Evolutionary conservation across 1,139 yeast species (phyloP).

Genomic region (Zygosaccharomyces pseudobailii): DNA sequence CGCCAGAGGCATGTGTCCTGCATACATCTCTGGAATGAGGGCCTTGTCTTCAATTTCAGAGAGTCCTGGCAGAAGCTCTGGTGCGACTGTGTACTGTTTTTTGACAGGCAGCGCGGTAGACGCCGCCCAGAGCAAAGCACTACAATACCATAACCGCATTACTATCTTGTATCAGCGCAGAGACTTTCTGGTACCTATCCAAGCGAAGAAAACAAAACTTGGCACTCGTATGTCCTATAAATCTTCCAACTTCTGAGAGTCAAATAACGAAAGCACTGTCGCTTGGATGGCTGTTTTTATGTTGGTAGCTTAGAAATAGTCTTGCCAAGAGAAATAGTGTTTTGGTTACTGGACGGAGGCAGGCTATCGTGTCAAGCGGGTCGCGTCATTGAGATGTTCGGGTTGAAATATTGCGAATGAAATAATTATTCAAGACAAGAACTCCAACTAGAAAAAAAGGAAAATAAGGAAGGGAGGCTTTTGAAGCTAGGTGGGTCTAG

Average conservation of each 20-base stretch:
- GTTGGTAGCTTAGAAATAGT: neutral
- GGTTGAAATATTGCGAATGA: neutral
- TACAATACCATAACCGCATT: slow-evolving; percentile 3
- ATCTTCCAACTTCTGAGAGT: neutral
- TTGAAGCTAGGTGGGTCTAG: no score
- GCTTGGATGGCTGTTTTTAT: neutral
- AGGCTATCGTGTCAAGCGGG: neutral
- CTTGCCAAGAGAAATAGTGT: neutral
- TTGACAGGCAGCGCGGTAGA: slow-evolving; percentile 10
- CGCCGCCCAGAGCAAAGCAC: neutral
- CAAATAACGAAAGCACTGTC: neutral
- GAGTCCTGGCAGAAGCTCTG: slow-evolving; percentile 32
- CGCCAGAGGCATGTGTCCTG: slow-evolving; percentile 55
- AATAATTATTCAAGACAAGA: neutral
- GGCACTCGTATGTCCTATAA: neutral
- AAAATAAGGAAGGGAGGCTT: neutral
- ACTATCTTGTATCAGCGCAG: neutral
- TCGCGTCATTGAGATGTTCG: neutral
- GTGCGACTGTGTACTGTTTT: slow-evolving; percentile 22
- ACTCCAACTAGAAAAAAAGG: neutral
- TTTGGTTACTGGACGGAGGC: neutral
- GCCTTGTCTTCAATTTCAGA: slow-evolving; percentile 15
- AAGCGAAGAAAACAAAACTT: neutral
- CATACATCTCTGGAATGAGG: slow-evolving; percentile 45
- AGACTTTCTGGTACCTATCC: neutral